These are phyloP conservation scores for Aspergillus funiculosus DNA, from an alignment of 495 filamentous ascomycete species.

Conservation along the genomic window DNA sequence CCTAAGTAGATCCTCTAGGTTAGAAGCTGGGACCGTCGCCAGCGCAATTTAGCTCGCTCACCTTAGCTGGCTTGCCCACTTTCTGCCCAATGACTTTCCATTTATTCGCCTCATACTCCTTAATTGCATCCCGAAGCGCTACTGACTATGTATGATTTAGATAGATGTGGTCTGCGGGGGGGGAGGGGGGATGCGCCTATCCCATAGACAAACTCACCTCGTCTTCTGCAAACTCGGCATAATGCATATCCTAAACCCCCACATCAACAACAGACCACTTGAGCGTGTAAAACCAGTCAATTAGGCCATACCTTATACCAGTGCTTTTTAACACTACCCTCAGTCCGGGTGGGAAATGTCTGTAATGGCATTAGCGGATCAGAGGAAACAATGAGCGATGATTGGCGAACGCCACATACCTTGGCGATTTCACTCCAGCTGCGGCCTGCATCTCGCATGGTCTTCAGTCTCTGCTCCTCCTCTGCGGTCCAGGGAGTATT, in stretches of 20 bases:
- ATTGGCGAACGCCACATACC: constrained; percentile 41
- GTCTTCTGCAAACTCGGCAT: constrained; percentile 97
- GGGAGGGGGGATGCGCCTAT: too few species aligned
- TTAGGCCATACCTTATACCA: constrained; percentile 82
- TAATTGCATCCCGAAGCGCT: constrained; percentile 86
- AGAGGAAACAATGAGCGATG: background rate
- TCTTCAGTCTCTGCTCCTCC: constrained; percentile 87
- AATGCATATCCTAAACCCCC: constrained; percentile 81
- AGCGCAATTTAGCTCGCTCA: constrained; percentile 31
- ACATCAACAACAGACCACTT: constrained; percentile 23
- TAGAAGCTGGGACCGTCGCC: background rate
- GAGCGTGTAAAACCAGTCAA: constrained; percentile 11
- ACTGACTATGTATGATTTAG: constrained; percentile 53
- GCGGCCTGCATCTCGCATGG: constrained; percentile 85
- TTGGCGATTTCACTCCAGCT: constrained; percentile 98
- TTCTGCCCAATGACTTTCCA: constrained; percentile 97
- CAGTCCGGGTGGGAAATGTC: constrained; percentile 89
- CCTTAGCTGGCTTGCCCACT: constrained; percentile 97
- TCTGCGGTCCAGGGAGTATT: constrained; percentile 97
- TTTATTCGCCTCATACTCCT: constrained; percentile 96
- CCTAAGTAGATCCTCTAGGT: constrained; percentile 49
- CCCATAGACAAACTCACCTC: constrained; percentile 81
- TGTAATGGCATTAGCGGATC: constrained; percentile 30
- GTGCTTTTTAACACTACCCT: constrained; percentile 98
- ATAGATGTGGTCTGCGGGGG: constrained; percentile 28